These are phyloP conservation scores for Globisporangium rhizosaccharum DNA, from an alignment of 352 stramenopile genomes.

Conservation along the genomic window DNA sequence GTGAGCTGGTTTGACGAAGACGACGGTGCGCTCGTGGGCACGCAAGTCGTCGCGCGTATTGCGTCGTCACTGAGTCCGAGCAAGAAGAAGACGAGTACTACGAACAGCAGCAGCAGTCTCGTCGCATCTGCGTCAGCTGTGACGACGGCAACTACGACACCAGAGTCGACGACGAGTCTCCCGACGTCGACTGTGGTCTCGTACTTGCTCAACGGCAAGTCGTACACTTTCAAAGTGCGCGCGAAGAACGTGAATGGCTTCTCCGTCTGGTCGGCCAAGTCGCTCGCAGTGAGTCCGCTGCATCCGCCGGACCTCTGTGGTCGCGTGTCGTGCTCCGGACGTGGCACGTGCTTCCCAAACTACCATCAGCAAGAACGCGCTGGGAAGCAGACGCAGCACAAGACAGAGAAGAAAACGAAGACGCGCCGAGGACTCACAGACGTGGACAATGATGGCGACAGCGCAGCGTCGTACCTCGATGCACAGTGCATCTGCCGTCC, in stretches of 20 bases:
- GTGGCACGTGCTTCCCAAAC: conserved; percentile 64
- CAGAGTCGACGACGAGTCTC: conserved; percentile 4
- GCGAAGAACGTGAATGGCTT: conserved; percentile 57
- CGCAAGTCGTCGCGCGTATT: conserved; percentile 27
- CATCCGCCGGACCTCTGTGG: conserved; percentile 68
- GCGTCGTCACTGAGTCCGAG: conserved; percentile 14
- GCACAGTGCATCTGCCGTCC: conserved; percentile 58
- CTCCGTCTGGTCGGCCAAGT: conserved; percentile 71
- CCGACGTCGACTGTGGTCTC: conserved; percentile 39
- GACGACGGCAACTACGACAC: not conserved
- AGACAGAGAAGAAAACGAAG: not conserved
- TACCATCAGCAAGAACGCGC: conserved; percentile 24
- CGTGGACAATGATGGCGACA: conserved; percentile 17
- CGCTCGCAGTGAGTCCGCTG: conserved; percentile 57
- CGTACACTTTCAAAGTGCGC: conserved; percentile 68
- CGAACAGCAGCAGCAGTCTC: not conserved
- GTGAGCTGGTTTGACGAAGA: conserved; percentile 57
- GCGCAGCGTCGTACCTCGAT: conserved; percentile 17
- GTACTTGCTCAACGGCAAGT: conserved; percentile 49
- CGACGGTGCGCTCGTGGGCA: conserved; percentile 31
- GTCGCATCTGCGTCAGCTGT: not conserved
- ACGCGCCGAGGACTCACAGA: too few relatives aligned
- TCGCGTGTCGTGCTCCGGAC: conserved; percentile 50
- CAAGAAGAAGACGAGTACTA: conserved; percentile 8
- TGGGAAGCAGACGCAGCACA: not conserved